Conservation (phyloP, 2,329 filamentous ascomycete species). For the Nigrospora sphaerica region DNA sequence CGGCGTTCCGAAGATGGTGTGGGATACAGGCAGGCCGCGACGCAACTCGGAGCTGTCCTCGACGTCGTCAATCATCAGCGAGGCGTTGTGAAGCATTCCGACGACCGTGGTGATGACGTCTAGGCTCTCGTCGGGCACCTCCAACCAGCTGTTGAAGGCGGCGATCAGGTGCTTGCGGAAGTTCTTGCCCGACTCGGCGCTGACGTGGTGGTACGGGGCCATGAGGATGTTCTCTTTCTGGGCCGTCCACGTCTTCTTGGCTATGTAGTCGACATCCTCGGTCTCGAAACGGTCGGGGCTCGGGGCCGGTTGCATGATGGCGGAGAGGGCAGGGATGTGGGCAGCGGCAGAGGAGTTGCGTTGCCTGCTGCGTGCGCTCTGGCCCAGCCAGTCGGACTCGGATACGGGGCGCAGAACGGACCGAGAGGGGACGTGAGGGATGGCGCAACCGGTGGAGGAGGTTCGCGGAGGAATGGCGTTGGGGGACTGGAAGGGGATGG, state of each 20-base stretch:
- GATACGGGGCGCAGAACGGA: conserved; percentile 46
- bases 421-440: conserved; percentile 22
- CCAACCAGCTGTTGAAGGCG: conserved; percentile 74
- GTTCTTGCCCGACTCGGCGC: conserved; percentile 75
- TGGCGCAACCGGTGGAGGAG: conserved; percentile 53
- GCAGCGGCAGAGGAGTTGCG: conserved; percentile 15
- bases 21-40: conserved; percentile 73
- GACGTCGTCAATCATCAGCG: conserved; percentile 79
- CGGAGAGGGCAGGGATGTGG: conserved; percentile 8
- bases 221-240: conserved; percentile 73
- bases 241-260: conserved; percentile 53
- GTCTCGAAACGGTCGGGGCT: conserved; percentile 47
- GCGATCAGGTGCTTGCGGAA: conserved; percentile 73
- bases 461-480: conserved; percentile 67
- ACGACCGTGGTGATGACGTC: conserved; percentile 72
- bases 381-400: conserved; percentile 55
- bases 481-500: conserved; percentile 39
- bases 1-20: conserved; percentile 76
- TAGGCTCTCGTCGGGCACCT: conserved; percentile 63
- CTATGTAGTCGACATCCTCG: conserved; percentile 46
- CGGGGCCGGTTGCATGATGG: conserved; percentile 32
- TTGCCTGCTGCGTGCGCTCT: conserved; percentile 24
- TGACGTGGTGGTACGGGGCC: conserved; percentile 75
- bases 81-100: conserved; percentile 80
- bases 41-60: conserved; percentile 74